phyloP scores from a whole-genome alignment of 1,284 basidiomycete species.

The Moniliophthora roreri region DNA sequence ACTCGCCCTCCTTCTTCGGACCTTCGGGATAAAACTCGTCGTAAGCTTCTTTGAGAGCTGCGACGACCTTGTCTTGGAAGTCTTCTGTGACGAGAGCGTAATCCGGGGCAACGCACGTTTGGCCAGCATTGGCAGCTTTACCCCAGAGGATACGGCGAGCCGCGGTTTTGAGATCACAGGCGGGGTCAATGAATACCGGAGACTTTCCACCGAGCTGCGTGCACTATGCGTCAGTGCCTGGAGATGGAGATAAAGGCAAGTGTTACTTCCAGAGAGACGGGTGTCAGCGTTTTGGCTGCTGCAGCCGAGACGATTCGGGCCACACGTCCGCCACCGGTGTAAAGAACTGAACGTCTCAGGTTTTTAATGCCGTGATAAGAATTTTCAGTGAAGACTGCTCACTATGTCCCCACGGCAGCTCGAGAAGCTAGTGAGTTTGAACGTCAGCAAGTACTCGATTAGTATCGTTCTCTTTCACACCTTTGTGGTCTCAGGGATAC shows the following conservation, averaged over 20 bases:
- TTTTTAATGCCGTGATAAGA: too few relatives aligned
- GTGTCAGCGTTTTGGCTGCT: constrained; percentile 85
- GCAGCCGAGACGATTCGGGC: constrained; percentile 80
- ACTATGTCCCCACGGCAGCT: constrained; percentile 87
- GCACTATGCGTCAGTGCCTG: too few relatives aligned
- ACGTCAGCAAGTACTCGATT: too few relatives aligned
- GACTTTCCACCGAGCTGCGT: constrained; percentile 58
- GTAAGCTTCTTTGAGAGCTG: constrained; percentile 62
- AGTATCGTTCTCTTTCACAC: too few relatives aligned
- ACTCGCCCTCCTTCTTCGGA: constrained; percentile 41
- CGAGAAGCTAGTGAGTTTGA: constrained; percentile 53
- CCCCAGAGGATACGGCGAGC: constrained; percentile 78
- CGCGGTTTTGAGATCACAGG: constrained; percentile 56
- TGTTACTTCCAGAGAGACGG: constrained; percentile 67
- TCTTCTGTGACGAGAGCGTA: constrained; percentile 74
- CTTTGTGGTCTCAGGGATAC: constrained; percentile 71
- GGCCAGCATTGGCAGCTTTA: constrained; percentile 75
- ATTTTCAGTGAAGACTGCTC: too few relatives aligned
- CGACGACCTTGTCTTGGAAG: constrained; percentile 63
- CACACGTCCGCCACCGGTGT: constrained; percentile 71
- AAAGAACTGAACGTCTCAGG: too few relatives aligned
- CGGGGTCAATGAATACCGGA: constrained; percentile 78
- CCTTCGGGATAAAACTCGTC: constrained; percentile 33
- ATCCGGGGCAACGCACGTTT: constrained; percentile 77
- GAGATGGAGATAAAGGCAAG: too few relatives aligned